phyloP scores from a whole-genome alignment of 495 filamentous ascomycete species.

The Immersiella caudata region DNA sequence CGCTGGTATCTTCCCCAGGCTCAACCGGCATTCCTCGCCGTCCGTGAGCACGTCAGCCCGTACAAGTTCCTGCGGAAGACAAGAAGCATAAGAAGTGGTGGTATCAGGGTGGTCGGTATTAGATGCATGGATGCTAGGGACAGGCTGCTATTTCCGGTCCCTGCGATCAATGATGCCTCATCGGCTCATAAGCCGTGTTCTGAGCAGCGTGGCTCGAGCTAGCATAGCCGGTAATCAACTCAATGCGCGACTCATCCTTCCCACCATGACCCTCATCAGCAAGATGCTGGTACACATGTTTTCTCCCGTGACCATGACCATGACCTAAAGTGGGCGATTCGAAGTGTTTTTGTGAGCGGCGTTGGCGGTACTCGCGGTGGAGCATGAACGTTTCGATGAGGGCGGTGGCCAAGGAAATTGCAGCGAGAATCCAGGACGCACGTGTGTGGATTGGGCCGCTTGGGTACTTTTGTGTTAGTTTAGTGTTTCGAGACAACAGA shows the following conservation, averaged over 20 bases:
- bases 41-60: no score
- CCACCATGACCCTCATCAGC: constrained; percentile 7
- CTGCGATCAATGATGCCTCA: no score
- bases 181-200: constrained; percentile 18
- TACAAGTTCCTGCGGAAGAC: no score
- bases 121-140: no score
- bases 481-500: not conserved
- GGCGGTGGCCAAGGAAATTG: not conserved
- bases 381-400: constrained; percentile 5
- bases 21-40: no score
- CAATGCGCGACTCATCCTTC: not conserved
- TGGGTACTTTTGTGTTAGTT: not conserved
- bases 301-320: not conserved
- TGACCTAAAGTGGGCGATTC: not conserved
- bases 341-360: not conserved
- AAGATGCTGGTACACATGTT: constrained; percentile 14
- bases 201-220: no score
- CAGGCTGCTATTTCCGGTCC: no score
- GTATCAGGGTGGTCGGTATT: no score
- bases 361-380: not conserved
- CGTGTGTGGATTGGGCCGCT: not conserved
- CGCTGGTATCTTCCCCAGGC: no score
- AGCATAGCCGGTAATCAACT: constrained; percentile 10
- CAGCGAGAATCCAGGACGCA: not conserved
- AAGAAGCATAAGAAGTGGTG: no score